phyloP scores from a whole-genome alignment of 2,329 filamentous ascomycete species.

The Microdochium paspali region DNA sequence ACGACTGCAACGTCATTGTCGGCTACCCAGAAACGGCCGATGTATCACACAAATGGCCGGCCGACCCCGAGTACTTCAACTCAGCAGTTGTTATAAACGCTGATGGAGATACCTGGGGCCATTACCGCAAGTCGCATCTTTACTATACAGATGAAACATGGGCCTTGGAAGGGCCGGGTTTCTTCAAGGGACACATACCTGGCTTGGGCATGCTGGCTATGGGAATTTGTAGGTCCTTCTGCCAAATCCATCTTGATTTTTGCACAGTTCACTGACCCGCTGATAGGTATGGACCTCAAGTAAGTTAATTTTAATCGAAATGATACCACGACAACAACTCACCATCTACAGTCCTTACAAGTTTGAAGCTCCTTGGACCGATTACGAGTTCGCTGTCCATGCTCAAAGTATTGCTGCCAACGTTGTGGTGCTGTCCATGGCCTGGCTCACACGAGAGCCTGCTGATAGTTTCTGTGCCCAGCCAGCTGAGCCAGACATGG shows the following conservation, averaged over 20 bases:
- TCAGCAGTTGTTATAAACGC: slow-evolving; percentile 42
- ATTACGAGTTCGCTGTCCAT: slow-evolving; percentile 45
- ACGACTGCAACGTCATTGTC: slow-evolving; percentile 55
- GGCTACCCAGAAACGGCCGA: slow-evolving; percentile 68
- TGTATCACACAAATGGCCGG: slow-evolving; percentile 36
- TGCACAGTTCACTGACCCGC: no score
- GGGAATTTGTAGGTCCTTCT: slow-evolving; percentile 43
- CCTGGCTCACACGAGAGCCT: slow-evolving; percentile 59
- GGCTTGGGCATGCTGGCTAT: slow-evolving; percentile 43
- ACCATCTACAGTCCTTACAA: slow-evolving; percentile 31
- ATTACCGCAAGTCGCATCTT: slow-evolving; percentile 51
- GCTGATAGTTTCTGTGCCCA: slow-evolving; percentile 32
- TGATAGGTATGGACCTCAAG: slow-evolving; percentile 51
- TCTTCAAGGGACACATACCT: slow-evolving; percentile 33
- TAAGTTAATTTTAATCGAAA: slow-evolving; percentile 17
- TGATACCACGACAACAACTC: slow-evolving; percentile 3
- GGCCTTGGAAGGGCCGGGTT: slow-evolving; percentile 47
- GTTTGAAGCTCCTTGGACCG: slow-evolving; percentile 38
- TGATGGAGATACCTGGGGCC: slow-evolving; percentile 50
- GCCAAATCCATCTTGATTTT: no score
- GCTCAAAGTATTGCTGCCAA: slow-evolving; percentile 46
- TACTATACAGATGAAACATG: slow-evolving; percentile 53
- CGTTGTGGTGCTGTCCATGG: slow-evolving; percentile 65
- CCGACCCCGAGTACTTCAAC: slow-evolving; percentile 30
- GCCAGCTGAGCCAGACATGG: slow-evolving; percentile 56